Evolutionary conservation across 106 monocot genomes (phyloP), one percentile per base, ranked within the genome.

Genomic region (Dioscorea alata): DNA sequence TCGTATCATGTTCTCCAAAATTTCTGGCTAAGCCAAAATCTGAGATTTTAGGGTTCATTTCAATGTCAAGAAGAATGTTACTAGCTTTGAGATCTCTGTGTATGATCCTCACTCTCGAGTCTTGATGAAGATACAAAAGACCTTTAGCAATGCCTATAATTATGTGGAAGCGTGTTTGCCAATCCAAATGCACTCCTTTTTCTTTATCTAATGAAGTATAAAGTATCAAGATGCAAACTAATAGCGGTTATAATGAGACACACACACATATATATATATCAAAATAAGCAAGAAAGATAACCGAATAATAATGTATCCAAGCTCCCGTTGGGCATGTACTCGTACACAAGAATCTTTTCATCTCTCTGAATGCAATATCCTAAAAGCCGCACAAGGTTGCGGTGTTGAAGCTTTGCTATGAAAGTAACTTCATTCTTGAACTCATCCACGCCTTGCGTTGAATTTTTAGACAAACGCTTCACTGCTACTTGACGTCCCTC

Each of bases 21-120:
- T 72, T 66, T 50, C 60, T 72, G 19, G 78, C 72, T 20, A 72
- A 59, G 22, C 72, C 72, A 59, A 78, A 78, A 22, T 78, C 78
- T 23, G 78, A 72, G 5, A 78, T 78, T 52, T 78, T 78, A 16
- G 78, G 66, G 50, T 72, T 78, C 78, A 78, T 67, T 16, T 63
- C 70, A 13, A 28, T 57, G 64, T 76, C 76, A 16, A 76, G 33
- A 10, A 76, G 48, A 14, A 76, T 64, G 58, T 76, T 76, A 48
- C 57, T 64, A 17, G 69, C 70, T 53, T 42, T 42, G 42, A 42
- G 42, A 42, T 42, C 42, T 5, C 42, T 42, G 5, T 42, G 42
- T 6, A 42, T 76, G 13, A 70, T 56, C 48, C 57, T 54, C 4
- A 70, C 12, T 22, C 76, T 61, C 0, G 76, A 76, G 33, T 76